Base-by-base conservation (phyloP, 2,329 filamentous ascomycete species). In the Geosmithia putterillii region DNA sequence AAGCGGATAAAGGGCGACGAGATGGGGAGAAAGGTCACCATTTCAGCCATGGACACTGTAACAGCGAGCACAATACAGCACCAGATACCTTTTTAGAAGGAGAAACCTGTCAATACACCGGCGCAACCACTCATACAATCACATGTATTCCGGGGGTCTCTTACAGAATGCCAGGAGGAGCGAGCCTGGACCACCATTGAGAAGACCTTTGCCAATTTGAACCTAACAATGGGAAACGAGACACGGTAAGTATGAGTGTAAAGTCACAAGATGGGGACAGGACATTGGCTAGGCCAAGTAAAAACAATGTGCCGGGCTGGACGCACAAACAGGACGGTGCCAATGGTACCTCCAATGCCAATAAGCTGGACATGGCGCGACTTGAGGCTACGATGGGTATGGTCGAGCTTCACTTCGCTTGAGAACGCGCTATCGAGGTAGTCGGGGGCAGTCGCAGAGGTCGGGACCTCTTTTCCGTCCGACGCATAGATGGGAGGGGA, bases 1-100 rank as follows among this genome's bases (percentile, higher is more conserved):
- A 88, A 86, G 21, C 81, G 78, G 54, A 88, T 83, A 57, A 89
- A 88, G 0, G 83, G 82, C 36, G 81, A 86, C 0, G 81, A 85
- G 43, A 88, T 83, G 7, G 84, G 83, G 2, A 86, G 65, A 49
- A 83, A 86, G 0, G 81, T 83, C 7, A 85, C 82, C 81, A 87
- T 86, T 57, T 87, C 83, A 12, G 81, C 79, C 64, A 84, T 76
- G 55, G 65, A 71, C 46, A 77, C 64, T 1, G 73, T 81, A 40
- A 81, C 66, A 40, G 71, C 70, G 20, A 81, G 67, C 49, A 81
- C 75, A 37, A 80, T 70, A 35, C 69, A 67, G 54, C 74, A 79
- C 76, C 76, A 81, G 34, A 80, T 32, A 14, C 6, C 28, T 32
- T 4, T 6, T 32, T 6, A 61, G 10, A 69, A 65, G 48, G 17